Base-by-base conservation (phyloP, 164 flowering plant genomes). In the Malania oleifera region DNA sequence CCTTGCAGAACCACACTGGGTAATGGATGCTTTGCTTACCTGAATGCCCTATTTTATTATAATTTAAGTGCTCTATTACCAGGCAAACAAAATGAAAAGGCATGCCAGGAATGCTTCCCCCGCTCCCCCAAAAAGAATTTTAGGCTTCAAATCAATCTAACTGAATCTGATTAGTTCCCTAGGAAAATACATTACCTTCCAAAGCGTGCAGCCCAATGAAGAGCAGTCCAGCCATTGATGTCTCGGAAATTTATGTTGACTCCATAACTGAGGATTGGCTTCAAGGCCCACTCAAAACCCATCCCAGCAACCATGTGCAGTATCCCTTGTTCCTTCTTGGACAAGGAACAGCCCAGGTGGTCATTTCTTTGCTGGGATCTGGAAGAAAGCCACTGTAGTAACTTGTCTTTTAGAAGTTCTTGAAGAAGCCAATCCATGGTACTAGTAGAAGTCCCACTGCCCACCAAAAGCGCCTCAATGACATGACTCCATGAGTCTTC, bases 151-250 rank as follows among this genome's bases (percentile, higher is more conserved):
- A 39, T 9, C 46, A 20, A 43, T 43, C 22, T 5, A 0, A 43
- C 22, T 4, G 18, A 12, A 0, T 43, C 22, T 43, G n/a, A n/a
- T n/a, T n/a, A n/a, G n/a, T n/a, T n/a, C n/a, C n/a, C n/a, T n/a
- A 46, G 50, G 25, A 23, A 46, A 44, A 46, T 8, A 46, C 3
- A 40, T 67, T 75, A 90, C 99, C 99, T 88, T 70, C 99, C 99
- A 62, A 85, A 95, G 18, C 78, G 83, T 52, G 97, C 97, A 58
- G 99, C 99, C 99, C 99, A 95, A 66, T 95, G 99, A 53, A 95
- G 96, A 19, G 99, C 95, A 48, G 96, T 90, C 97, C 96, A 85
- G 12, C 99, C 99, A 63, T 82, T 82, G 11, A 73, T 69, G 57
- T 95, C 99, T 45, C 99, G 99, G 63, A 90, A 90, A 67, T 95